Evolutionary conservation across 1,284 basidiomycete species (phyloP).

Genomic region (Tilletia setariae): DNA sequence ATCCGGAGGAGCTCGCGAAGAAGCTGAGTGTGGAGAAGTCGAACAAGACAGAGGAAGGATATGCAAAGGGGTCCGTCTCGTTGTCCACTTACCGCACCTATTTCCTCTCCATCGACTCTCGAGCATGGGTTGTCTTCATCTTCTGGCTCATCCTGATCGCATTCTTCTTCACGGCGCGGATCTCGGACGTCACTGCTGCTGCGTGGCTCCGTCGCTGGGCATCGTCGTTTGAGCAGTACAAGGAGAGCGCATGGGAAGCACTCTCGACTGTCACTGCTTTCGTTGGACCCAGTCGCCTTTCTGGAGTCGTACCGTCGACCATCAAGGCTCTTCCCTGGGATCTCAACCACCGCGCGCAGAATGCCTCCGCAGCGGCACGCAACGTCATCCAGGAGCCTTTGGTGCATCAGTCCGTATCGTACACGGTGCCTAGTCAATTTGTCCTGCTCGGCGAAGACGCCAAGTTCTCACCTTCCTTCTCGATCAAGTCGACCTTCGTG

Average conservation of each 20-base stretch:
- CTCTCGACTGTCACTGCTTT: neutral
- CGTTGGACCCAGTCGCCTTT: neutral
- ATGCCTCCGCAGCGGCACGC: neutral
- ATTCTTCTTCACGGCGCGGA: conserved; percentile 39
- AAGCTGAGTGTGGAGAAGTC: conserved; percentile 19
- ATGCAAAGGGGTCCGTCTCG: conserved; percentile 42
- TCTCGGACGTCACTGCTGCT: conserved; percentile 41
- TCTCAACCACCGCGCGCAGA: neutral
- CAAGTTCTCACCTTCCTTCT: conserved; percentile 18
- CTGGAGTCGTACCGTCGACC: no score
- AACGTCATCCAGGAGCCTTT: neutral
- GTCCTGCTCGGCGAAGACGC: neutral
- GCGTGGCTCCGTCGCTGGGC: conserved; percentile 53
- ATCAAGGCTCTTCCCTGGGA: neutral
- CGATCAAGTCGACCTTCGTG: conserved; percentile 27
- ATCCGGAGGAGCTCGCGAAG: neutral
- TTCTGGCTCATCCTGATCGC: conserved; percentile 40
- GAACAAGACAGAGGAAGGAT: conserved; percentile 47
- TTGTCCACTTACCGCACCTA: conserved; percentile 46
- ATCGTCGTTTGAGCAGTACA: conserved; percentile 31
- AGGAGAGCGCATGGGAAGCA: conserved; percentile 7
- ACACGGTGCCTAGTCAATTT: neutral
- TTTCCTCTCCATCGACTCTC: conserved; percentile 35
- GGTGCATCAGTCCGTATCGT: neutral
- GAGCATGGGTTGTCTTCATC: conserved; percentile 25